Conservation (phyloP, 2,329 filamentous ascomycete species). For the Xylaria hypoxylon region DNA sequence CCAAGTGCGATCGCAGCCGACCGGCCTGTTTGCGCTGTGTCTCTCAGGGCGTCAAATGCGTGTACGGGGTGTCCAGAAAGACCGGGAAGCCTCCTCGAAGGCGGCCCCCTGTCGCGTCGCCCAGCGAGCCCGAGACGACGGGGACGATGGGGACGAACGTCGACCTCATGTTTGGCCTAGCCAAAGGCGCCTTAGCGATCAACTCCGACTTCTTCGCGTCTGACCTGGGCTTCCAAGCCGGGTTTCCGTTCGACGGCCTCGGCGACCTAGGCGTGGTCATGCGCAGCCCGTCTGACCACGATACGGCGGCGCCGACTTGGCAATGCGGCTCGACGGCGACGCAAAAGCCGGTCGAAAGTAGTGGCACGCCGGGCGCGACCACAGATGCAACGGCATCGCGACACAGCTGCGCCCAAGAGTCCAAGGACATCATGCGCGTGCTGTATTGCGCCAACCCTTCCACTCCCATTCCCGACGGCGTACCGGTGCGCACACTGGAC, state of each 20-base stretch:
- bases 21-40: constrained; percentile 10
- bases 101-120: not conserved
- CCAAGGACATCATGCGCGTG: constrained; percentile 4
- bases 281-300: not conserved
- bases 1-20: constrained; percentile 14
- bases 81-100: constrained; percentile 13
- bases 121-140: not conserved
- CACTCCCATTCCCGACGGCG: not conserved
- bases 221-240: not conserved
- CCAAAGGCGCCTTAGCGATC: too few relatives aligned
- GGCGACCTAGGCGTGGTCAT: not conserved
- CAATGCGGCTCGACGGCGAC: too few relatives aligned
- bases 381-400: not conserved
- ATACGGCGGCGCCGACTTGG: not conserved
- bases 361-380: not conserved
- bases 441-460: not conserved
- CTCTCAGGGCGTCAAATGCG: constrained; percentile 3
- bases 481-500: not conserved
- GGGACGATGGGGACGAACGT: not conserved
- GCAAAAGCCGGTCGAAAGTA: not conserved
- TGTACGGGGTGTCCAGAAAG: constrained; percentile 13
- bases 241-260: not conserved
- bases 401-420: constrained; percentile 11
- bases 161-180: not conserved
- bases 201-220: not conserved